Evolutionary conservation across 2,329 filamentous ascomycete genomes (phyloP), one percentile per base, ranked within the genome.

Genomic region (Apiospora aurea): DNA sequence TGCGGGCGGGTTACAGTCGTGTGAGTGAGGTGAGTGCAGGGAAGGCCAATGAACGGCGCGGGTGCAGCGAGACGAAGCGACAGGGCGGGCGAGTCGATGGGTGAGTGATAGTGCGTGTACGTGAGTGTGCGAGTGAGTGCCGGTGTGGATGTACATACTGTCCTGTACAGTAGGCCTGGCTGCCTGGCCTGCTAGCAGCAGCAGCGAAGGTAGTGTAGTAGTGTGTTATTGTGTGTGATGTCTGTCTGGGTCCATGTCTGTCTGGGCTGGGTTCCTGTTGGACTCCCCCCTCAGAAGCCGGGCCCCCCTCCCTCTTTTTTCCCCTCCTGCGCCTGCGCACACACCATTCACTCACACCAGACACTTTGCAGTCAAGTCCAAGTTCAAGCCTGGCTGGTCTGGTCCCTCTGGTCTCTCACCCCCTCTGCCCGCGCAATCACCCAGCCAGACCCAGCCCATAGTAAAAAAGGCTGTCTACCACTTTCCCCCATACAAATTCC

Each of bases 381-480:
- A 61, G 53, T 61, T 41, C 34, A 41, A 64, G 57, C 57, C 57
- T 64, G 57, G 57, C 57, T 64, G 57, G 57, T 61, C 47, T 57
- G 47, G 47, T 70, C 67, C 71, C 76, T 74, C 78, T 75, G 74
- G 74, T 75, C 77, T 79, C 74, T 76, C 74, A 76, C 76, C 80
- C 44, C 49, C n/a, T 53, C 67, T 69, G 76, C 80, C 57, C 57
- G 80, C 82, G 80, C 86, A 83, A 73, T 73, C 72, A 73, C 70
- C 70, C 69, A 69, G 68, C 68, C 87, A 89, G 90, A 89, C 89
- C 86, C 86, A 86, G 82, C 86, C 85, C 87, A 87, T 87, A 89
- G 87, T 90, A 89, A 90, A 90, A 64, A 90, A 89, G 87, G 87
- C 85, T 84, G 84, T 84, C 83, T 83, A 83, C 83, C 79, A 80